phyloP scores from a whole-genome alignment of 2,329 filamentous ascomycete genomes.

The Phialophora macrospora region DNA sequence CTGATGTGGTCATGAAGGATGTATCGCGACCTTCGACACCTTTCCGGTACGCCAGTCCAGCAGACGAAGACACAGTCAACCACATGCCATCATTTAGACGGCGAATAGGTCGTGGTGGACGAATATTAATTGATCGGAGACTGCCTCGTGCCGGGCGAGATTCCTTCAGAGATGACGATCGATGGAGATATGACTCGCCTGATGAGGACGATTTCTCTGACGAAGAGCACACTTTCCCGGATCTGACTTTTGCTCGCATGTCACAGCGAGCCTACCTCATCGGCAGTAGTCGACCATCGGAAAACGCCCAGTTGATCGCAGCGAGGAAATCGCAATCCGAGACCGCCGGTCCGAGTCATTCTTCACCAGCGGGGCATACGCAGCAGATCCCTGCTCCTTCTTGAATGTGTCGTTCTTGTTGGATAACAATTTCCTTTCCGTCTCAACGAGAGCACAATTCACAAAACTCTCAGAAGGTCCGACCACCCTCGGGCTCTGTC shows the following conservation, averaged over 20 bases:
- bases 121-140: slow-evolving; percentile 85
- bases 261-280: slow-evolving; percentile 59
- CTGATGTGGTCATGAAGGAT: slow-evolving; percentile 38
- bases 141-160: slow-evolving; percentile 62
- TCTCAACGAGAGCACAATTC: slow-evolving; percentile 37
- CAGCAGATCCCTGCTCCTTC: slow-evolving; percentile 31
- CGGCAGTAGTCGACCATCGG: slow-evolving; percentile 30
- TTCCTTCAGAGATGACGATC: slow-evolving; percentile 60
- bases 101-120: slow-evolving; percentile 80
- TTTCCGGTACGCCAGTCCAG: slow-evolving; percentile 49
- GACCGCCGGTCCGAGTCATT: slow-evolving; percentile 32
- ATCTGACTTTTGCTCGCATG: slow-evolving; percentile 50
- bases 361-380: slow-evolving; percentile 25
- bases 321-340: slow-evolving; percentile 30
- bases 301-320: slow-evolving; percentile 36
- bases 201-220: slow-evolving; percentile 66
- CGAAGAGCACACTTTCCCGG: slow-evolving; percentile 22
- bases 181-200: slow-evolving; percentile 87
- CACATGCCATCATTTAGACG: slow-evolving; percentile 73
- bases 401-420: slow-evolving; percentile 28
- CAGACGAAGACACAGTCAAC: slow-evolving; percentile 50
- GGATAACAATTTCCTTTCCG: slow-evolving; percentile 21
- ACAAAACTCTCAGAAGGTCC: slow-evolving; percentile 29
- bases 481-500: slow-evolving; percentile 17
- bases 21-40: slow-evolving; percentile 42